Percentiles rank a stretch among this genome's conserved stretches.
Conservation (phyloP, 345 rosid genomes). For the Eucalyptus virginea region DNA sequence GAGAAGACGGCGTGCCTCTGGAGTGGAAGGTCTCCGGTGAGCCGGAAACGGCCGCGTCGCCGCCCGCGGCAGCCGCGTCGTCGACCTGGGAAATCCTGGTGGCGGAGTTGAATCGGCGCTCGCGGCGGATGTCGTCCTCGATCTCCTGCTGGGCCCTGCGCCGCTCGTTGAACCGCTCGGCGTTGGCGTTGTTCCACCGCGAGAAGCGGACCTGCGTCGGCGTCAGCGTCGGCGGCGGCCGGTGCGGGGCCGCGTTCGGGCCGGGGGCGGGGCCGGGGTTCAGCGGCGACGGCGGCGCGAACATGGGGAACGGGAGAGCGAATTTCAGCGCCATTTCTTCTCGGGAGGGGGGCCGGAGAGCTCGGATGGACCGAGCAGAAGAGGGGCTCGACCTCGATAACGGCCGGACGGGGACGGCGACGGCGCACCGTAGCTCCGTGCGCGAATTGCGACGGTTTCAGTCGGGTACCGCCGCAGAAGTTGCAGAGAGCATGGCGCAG, state of each 20-base stretch:
- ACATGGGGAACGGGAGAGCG: slow-evolving; percentile 50
- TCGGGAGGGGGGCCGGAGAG: not conserved
- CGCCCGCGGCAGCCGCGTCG: not conserved
- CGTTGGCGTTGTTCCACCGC: slow-evolving; percentile 76
- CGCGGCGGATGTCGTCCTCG: slow-evolving; percentile 62
- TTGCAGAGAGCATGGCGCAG: not conserved
- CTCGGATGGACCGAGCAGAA: not conserved
- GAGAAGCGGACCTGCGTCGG: slow-evolving; percentile 50
- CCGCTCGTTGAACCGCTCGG: slow-evolving; percentile 50
- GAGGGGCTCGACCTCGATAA: not conserved
- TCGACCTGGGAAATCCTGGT: slow-evolving; percentile 19
- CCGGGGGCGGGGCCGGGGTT: not conserved
- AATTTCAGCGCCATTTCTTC: slow-evolving; percentile 34
- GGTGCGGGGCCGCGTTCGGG: not conserved
- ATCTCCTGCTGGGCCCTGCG: slow-evolving; percentile 51
- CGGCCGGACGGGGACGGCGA: not conserved
- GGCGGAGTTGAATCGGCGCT: slow-evolving; percentile 53
- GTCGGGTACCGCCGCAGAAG: not conserved
- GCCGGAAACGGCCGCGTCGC: not conserved
- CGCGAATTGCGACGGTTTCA: not conserved
- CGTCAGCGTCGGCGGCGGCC: not conserved
- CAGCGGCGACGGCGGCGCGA: slow-evolving; percentile 24
- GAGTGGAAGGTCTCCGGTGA: slow-evolving; percentile 30
- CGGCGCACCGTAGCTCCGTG: not conserved
- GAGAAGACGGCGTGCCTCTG: slow-evolving; percentile 63